Percentiles rank a stretch among this genome's conserved stretches.
These are phyloP conservation scores for Nepenthes alata DNA, from an alignment of 179 eudicot genomes.

Conservation along the genomic window DNA sequence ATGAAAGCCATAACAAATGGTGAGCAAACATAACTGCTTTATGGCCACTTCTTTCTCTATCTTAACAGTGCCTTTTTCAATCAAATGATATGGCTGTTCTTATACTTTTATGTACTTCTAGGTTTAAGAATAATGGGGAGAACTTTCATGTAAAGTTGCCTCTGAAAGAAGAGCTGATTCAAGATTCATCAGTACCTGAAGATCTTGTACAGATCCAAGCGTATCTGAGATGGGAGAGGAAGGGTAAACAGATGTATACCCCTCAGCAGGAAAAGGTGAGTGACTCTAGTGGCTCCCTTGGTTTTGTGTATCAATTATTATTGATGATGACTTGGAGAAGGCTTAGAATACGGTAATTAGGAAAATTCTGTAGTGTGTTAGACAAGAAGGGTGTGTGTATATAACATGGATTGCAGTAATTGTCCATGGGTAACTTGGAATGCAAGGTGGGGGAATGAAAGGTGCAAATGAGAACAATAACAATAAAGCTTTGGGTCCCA, in stretches of 20 bases:
- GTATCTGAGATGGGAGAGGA: conserved; percentile 86
- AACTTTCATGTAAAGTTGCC: conserved; percentile 69
- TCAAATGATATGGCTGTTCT: neutral
- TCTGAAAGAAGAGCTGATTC: conserved; percentile 18
- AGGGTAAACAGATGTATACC: conserved; percentile 76
- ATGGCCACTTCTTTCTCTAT: conserved; percentile 4
- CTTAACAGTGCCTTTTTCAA: conserved; percentile 3
- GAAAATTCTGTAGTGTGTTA: too few relatives aligned
- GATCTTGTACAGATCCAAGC: conserved; percentile 96
- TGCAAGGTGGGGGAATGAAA: too few relatives aligned
- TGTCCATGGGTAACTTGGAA: too few relatives aligned
- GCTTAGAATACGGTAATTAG: neutral
- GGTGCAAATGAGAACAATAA: too few relatives aligned
- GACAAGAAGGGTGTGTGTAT: too few relatives aligned
- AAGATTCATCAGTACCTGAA: conserved; percentile 67
- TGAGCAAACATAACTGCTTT: conserved; percentile 15
- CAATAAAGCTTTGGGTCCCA: too few relatives aligned
- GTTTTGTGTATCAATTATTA: neutral
- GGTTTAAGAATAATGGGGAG: conserved; percentile 82
- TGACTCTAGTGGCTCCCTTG: neutral
- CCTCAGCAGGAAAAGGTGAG: conserved; percentile 79
- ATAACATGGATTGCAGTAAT: too few relatives aligned
- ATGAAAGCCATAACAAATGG: conserved; percentile 86
- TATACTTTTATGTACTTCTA: conserved; percentile 11
- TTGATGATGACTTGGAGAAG: neutral